phyloP scores from a whole-genome alignment of 2,329 filamentous ascomycete species.

The Sarocladium oryzae region DNA sequence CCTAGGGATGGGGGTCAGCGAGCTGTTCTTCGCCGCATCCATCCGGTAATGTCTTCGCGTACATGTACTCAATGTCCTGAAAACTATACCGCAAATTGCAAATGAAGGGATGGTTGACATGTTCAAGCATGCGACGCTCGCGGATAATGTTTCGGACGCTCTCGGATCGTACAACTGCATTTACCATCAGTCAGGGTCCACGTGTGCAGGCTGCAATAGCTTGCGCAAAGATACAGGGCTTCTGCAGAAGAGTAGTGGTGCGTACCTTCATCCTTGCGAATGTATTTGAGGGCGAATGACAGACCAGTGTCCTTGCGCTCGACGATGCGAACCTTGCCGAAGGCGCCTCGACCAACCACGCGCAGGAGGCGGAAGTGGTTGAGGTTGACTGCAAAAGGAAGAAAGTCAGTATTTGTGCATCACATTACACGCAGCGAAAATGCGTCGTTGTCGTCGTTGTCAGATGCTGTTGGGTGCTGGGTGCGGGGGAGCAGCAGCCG shows the following conservation, averaged over 20 bases:
- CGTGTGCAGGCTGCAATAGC: not conserved
- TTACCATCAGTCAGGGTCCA: slow-evolving; percentile 13
- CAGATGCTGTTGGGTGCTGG: slow-evolving; percentile 9
- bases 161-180: slow-evolving; percentile 88
- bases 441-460: slow-evolving; percentile 1
- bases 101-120: slow-evolving; percentile 95
- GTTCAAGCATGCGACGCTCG: slow-evolving; percentile 95
- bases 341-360: slow-evolving; percentile 95
- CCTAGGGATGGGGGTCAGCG: slow-evolving; percentile 41
- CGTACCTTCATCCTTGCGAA: slow-evolving; percentile 94
- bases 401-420: slow-evolving; percentile 11
- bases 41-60: slow-evolving; percentile 29
- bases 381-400: slow-evolving; percentile 65
- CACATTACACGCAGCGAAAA: not conserved
- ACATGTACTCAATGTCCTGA: slow-evolving; percentile 99
- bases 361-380: slow-evolving; percentile 94
- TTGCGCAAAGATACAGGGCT: not conserved
- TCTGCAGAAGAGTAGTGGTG: no score
- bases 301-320: slow-evolving; percentile 92
- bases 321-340: slow-evolving; percentile 97
- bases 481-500: slow-evolving; percentile 5
- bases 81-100: slow-evolving; percentile 99
- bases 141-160: slow-evolving; percentile 98
- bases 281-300: slow-evolving; percentile 96
- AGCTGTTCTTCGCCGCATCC: not conserved